Conservation (phyloP, 768 basidiomycete species). For the Lepiota venenata region DNA sequence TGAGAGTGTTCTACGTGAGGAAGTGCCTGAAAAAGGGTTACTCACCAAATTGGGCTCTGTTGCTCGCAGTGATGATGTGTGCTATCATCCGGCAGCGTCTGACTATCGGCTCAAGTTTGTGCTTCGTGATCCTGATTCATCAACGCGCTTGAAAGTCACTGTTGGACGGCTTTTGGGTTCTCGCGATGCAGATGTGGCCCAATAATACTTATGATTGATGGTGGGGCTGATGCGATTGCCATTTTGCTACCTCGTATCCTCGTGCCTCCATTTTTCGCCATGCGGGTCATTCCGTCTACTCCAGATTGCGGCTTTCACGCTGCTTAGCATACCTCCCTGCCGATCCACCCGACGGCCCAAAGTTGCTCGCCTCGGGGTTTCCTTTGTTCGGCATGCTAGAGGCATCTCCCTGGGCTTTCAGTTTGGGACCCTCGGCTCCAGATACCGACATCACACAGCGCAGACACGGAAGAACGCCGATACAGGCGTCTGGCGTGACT, state of each 20-base stretch:
- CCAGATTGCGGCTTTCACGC: neutral
- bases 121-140: too few species aligned
- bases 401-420: neutral
- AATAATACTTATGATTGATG: too few species aligned
- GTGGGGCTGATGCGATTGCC: too few species aligned
- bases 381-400: neutral
- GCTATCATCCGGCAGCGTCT: too few species aligned
- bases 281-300: neutral
- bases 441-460: neutral
- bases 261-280: neutral
- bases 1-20: neutral
- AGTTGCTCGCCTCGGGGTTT: neutral
- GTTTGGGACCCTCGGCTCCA: neutral
- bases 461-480: neutral
- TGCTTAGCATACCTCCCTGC: neutral
- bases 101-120: too few species aligned
- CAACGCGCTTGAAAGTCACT: too few species aligned
- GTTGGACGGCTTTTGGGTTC: too few species aligned
- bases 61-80: too few species aligned
- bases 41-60: too few species aligned
- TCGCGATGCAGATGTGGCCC: too few species aligned
- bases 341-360: neutral
- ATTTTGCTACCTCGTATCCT: neutral
- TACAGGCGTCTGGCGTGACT: neutral
- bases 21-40: too few species aligned